Evolutionary conservation across 1,284 basidiomycete genomes (phyloP), one percentile per base, ranked within the genome.

Genomic region (Microbotryum lychnidis-dioicae): DNA sequence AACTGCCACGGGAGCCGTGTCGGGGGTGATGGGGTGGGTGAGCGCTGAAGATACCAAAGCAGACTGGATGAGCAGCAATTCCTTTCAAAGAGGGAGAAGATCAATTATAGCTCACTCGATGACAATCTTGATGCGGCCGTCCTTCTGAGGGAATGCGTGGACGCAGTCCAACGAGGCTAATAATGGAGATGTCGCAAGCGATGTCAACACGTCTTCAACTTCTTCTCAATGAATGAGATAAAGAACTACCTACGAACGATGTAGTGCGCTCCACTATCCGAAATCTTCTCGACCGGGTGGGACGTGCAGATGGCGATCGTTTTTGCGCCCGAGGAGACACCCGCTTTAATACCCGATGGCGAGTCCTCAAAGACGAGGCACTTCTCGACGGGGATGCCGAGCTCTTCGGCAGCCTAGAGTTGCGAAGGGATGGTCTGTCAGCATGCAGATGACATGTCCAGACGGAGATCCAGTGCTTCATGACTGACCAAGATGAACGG

Each of bases 311-410:
- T 82, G 2, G 86, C 87, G 67, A 88, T 83, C 62, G 87, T 86
- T 10, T 81, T 86, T 18, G 84, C 86, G 48, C 86, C 86, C 42
- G 82, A 82, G 0, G 84, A 84, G 25, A 73, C 72, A 33, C 69
- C 86, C 2, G 86, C 85, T 48, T 80, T 80, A 73, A 88, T 87
- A 47, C 86, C 86, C 23, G 81, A 83, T 1, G 84, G 86, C 45
- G 84, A 86, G 74, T 87, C 86, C 72, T 87, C 86, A 66, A 87
- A 86, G 58, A 88, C 85, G 66, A 87, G 81, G 79, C 76, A 76
- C 54, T 73, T 73, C 37, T 73, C 74, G 48, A 74, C 87, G 55
- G 76, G 73, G 63, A 75, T 86, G 1, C 86, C 86, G 60, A 89
- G 82, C 72, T 85, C 84, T 67, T 83, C 75, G 6, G 86, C 86